phyloP scores from a whole-genome alignment of 768 basidiomycete genomes.

The Mycena albidolilacea region DNA sequence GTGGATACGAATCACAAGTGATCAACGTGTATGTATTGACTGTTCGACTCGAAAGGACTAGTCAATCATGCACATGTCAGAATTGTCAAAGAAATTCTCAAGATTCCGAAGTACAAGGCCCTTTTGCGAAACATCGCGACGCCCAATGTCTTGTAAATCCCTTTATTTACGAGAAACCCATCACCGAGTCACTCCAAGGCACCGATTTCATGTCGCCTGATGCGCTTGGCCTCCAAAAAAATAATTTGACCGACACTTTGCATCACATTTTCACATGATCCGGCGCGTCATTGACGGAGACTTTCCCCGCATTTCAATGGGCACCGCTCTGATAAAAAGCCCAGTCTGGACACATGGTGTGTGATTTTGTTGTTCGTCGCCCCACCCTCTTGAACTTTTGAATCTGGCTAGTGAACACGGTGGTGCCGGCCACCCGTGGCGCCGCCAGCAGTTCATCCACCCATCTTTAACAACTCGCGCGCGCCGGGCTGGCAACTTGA shows the following conservation, averaged over 20 bases:
- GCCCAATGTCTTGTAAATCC: no score
- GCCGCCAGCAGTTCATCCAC: not conserved
- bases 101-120: no score
- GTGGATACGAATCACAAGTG: no score
- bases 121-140: no score
- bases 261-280: not conserved
- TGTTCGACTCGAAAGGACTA: no score
- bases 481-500: not conserved
- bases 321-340: not conserved
- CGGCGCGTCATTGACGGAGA: not conserved
- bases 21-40: no score
- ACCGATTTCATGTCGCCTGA: no score
- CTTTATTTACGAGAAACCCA: no score
- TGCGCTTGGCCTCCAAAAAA: no score
- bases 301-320: not conserved
- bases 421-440: conserved; percentile 14
- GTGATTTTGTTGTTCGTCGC: not conserved
- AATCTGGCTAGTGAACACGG: conserved; percentile 4
- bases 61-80: no score
- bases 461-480: not conserved
- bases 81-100: no score
- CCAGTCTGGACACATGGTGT: not conserved
- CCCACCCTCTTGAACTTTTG: not conserved
- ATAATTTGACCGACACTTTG: not conserved
- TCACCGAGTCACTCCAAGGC: no score